Evolutionary conservation across 2,329 filamentous ascomycete genomes (phyloP), one percentile per base, ranked within the genome.

Genomic region (Orbilia brochopaga): DNA sequence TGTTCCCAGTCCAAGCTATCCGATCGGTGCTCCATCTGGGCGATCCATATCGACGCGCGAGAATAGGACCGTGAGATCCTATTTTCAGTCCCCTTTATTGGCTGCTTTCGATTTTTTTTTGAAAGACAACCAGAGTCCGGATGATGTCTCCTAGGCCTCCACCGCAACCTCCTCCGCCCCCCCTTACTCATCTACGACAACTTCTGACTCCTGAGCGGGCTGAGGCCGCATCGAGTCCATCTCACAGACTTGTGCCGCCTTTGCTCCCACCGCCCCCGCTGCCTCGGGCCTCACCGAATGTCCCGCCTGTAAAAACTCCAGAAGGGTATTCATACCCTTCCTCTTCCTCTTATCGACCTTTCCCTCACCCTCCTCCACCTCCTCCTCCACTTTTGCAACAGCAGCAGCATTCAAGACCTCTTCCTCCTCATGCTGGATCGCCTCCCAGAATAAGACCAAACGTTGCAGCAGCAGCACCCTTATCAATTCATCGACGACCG

Each of bases 121-220:
- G 27, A 60, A 19, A 27, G 23, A 61, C 51, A 63, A 53, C 67
- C 60, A 55, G 60, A 61, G 55, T 72, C 67, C 67, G 67, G 67
- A 72, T 72, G 67, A 72, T 72, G 67, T 72, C 67, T 72, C 67
- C 67, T 65, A 72, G 67, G 67, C 67, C 67, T 65, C 67, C 67
- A 65, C 67, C 67, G 35, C 67, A 72, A 72, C 67, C 67, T 65
- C 67, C 67, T 65, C 67, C 67, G 48, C 67, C 67, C 55, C 67
- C 67, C 60, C 67, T 72, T 72, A 65, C 67, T 65, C 67, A 65
- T 40, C 44, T 72, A 46, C 67, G 60, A 17, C 67, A 72, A 44
- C 56, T 72, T 24, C 64, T 72, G 27, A 61, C 67, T 65, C 67
- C 67, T 65, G 59, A 64, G 24, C 59, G 59, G 50, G 63, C 59